Conservation (phyloP, 768 basidiomycete species). For the Mycena epipterygia region DNA sequence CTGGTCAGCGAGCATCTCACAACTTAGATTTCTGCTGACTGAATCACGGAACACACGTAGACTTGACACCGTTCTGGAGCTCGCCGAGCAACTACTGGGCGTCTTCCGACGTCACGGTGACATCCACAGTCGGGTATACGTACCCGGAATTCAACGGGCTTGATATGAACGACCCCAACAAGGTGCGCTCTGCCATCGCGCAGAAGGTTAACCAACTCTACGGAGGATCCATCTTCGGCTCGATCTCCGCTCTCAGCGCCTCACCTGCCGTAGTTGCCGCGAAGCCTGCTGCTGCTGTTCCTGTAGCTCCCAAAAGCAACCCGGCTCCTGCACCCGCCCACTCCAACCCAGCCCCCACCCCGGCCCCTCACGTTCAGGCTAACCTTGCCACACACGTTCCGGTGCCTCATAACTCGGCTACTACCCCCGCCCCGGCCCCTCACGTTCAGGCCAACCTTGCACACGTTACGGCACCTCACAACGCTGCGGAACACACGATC, state of each 20-base stretch:
- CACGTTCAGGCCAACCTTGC: constrained; percentile 3
- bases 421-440: background rate
- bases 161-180: constrained; percentile 42
- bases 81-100: constrained; percentile 54
- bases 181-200: constrained; percentile 50
- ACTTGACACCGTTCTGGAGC: constrained; percentile 63
- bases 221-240: constrained; percentile 28
- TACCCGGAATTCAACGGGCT: constrained; percentile 66
- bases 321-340: background rate
- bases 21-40: background rate
- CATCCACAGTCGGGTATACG: constrained; percentile 56
- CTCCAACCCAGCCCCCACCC: background rate
- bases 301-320: background rate
- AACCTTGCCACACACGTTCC: background rate
- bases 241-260: background rate
- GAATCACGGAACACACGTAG: constrained; percentile 40
- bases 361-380: constrained; percentile 1
- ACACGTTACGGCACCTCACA: background rate
- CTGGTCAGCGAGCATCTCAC: constrained; percentile 39
- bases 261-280: constrained; percentile 28
- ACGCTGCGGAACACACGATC: constrained; percentile 5
- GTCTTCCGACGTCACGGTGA: constrained; percentile 47
- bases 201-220: constrained; percentile 53
- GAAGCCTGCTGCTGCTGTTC: background rate
- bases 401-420: background rate